Percentiles rank a stretch among this genome's conserved stretches.
Evolutionary conservation across 371 early-diverging fungal species (phyloP).

Genomic region (Mortierella sp.): DNA sequence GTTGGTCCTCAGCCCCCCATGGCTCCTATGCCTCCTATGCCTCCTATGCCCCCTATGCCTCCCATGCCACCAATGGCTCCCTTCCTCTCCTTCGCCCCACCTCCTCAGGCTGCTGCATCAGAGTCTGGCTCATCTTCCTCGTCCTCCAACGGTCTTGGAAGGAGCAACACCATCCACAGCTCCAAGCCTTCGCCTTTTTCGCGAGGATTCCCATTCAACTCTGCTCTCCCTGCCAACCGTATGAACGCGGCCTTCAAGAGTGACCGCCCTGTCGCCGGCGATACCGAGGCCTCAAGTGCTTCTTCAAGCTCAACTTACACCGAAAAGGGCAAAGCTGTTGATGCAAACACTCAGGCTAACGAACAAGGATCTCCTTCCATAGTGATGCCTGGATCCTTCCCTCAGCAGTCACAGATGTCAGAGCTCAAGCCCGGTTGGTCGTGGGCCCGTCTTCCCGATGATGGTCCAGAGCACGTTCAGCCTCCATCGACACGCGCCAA

Average conservation of each 20-base stretch:
- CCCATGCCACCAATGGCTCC: constrained; percentile 8
- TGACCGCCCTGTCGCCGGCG: constrained; percentile 28
- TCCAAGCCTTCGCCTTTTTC: constrained; percentile 40
- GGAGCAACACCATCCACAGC: constrained; percentile 34
- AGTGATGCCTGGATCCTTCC: constrained; percentile 48
- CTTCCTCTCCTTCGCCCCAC: too few relatives aligned
- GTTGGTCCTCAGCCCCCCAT: neutral
- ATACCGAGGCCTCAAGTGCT: constrained; percentile 22
- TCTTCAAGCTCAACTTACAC: constrained; percentile 3
- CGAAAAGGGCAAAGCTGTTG: constrained; percentile 20
- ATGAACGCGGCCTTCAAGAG: constrained; percentile 13
- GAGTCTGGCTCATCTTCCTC: neutral
- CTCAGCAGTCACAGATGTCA: constrained; percentile 20
- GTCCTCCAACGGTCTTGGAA: constrained; percentile 15
- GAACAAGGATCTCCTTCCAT: constrained; percentile 15
- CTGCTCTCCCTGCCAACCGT: neutral
- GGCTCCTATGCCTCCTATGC: constrained; percentile 23
- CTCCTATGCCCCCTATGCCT: constrained; percentile 25
- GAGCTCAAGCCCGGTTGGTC: constrained; percentile 33
- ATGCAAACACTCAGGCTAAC: neutral
- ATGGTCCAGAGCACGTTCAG: constrained; percentile 43
- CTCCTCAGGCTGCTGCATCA: neutral
- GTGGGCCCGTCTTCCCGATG: constrained; percentile 47
- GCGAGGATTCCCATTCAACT: constrained; percentile 36
- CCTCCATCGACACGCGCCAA: constrained; percentile 43